Base-by-base conservation (phyloP, 306 rosid species). In the Gynostemma pentaphyllum region DNA sequence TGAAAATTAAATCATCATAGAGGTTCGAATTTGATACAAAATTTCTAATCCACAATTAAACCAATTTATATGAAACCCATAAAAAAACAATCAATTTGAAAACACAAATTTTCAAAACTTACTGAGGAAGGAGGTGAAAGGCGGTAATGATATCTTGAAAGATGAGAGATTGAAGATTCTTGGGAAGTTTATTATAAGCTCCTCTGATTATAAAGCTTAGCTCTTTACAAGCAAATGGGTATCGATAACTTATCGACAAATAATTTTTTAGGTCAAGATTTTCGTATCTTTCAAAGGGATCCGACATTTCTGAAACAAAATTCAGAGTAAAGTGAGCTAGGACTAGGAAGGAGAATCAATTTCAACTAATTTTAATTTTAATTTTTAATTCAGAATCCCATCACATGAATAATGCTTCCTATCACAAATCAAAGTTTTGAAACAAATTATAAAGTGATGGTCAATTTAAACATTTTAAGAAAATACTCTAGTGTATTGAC, bases 71-170 rank as follows among this genome's bases (percentile, higher is more conserved):
- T n/a, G n/a, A n/a, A n/a, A n/a, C n/a, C n/a, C n/a, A n/a, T 3
- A 22, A 47, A 18, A 21, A 21, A 4, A 61, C 29, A 11, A 14
- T 4, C 11, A 19, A 36, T 46, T 37, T 7, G 8, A 2, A 21
- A 27, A 9, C 5, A 14, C 15, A 49, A 12, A n/a, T n/a, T n/a
- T n/a, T n/a, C n/a, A n/a, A n/a, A n/a, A 62, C 78, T 45, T 75
- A 90, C 97, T 81, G 55, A 5, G 96, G 95, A 55, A 91, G 85
- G 47, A 85, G 86, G 77, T 80, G 92, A 71, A 91, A 87, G 76
- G 98, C 95, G 13, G 83, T 27, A 79, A 83, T 83, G 56, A 75
- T 69, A 64, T 91, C 92, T 53, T 91, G 80, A 70, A 76, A 79
- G 75, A 91, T 18, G 24, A 80, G 62, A 55, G 85, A 54, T 71